Evolutionary conservation across 2,329 filamentous ascomycete species (phyloP), one percentile per base, ranked within the genome.

Genomic region (Fusarium sp.): DNA sequence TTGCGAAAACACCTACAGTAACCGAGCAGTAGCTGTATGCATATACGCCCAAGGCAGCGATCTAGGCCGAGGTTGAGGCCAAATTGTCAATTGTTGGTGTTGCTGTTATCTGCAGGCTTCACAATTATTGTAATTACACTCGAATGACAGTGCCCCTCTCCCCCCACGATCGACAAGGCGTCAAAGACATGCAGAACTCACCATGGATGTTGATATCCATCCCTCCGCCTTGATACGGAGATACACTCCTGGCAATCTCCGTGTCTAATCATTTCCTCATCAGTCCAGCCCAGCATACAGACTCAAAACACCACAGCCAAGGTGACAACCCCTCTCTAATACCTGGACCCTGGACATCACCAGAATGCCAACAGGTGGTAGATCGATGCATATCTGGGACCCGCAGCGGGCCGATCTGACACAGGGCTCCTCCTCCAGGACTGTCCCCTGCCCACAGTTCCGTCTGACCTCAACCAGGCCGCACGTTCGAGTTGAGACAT

Each of bases 381-480:
- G 69, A 75, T 75, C 72, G 60, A 62, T 67, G 59, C 69, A 70
- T 69, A 72, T 74, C 69, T 67, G 24, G 52, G 72, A 64, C 72
- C 72, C 69, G 50, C 72, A 72, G 72, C 72, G 72, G 72, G 72
- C 72, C 72, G 72, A 75, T 75, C 72, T 74, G 72, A 72, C 66
- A 75, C 72, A 60, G 45, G 69, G 56, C 62, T 24, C 50, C 50
- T 69, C 71, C 64, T n/a, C n/a, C n/a, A 20, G 57, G 64, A 37
- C 37, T 18, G 45, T 64, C 22, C 40, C 54, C 34, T 37, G 31
- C 29, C 45, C 35, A 13, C 14, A 60, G 29, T 34, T 13, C 31
- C 31, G 31, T 34, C 31, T 13, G 31, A n/a, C 37, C 24, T 31
- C 59, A 22, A 45, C 6, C 27, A 66, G 58, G 20, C 40, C 67